Evolutionary conservation across 176 grass and related monocot species (phyloP).

Genomic region (Triticum aestivum): DNA sequence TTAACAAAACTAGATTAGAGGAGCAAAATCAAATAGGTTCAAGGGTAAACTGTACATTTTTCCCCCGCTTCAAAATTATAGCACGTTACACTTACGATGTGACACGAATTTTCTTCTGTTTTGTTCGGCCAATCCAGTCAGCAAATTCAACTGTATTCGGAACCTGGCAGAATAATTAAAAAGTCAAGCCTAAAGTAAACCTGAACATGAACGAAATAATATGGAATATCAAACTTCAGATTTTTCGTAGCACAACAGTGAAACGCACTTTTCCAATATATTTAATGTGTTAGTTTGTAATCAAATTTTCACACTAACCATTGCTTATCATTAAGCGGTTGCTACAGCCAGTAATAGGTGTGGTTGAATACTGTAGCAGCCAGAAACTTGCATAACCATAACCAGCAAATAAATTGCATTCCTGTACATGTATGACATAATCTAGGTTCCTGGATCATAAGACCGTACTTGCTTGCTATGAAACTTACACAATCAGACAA

Average conservation of each 20-base stretch:
- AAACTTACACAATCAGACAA: not conserved
- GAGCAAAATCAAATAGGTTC: not conserved
- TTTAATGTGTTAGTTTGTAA: slow-evolving; percentile 22
- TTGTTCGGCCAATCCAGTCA: slow-evolving; percentile 99
- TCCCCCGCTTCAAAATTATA: not conserved
- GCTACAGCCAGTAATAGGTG: not conserved
- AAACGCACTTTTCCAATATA: not conserved
- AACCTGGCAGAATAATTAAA: slow-evolving; percentile 52
- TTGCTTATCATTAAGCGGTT: not conserved
- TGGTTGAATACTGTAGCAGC: not conserved
- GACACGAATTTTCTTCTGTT: slow-evolving; percentile 93
- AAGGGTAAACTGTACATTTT: not conserved
- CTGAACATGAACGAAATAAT: not conserved
- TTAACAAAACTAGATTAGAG: slow-evolving; percentile 7
- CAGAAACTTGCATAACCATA: slow-evolving; percentile 10
- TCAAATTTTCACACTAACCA: slow-evolving; percentile 1
- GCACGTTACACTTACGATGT: slow-evolving; percentile 54
- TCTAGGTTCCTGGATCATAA: not conserved
- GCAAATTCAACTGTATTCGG: slow-evolving; percentile 98
- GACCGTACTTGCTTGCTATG: not conserved
- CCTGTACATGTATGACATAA: slow-evolving; percentile 14
- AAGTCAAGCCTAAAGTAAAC: slow-evolving; percentile 29
- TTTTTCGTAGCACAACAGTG: not conserved
- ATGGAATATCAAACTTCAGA: slow-evolving; percentile 12
- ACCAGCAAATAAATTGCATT: slow-evolving; percentile 1